Conservation (phyloP, 129 eudicot genomes). For the Lonicera japonica region DNA sequence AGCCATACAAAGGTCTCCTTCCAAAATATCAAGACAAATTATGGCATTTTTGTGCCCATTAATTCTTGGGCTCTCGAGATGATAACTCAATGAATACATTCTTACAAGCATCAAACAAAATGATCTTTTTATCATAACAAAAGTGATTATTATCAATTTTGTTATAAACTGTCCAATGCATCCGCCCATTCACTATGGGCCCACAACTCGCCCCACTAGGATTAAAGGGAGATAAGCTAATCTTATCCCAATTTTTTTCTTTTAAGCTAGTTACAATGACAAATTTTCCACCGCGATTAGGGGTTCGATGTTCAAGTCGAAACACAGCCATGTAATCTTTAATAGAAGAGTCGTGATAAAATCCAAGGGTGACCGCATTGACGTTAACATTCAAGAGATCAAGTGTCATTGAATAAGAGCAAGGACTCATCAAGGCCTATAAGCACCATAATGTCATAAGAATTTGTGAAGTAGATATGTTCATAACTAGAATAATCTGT, state of each 20-base stretch:
- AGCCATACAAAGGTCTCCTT: neutral
- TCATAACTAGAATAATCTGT: too few species aligned
- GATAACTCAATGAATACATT: neutral
- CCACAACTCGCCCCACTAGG: neutral
- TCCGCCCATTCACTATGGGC: neutral
- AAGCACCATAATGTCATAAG: neutral
- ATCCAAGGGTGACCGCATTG: neutral
- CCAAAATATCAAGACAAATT: neutral
- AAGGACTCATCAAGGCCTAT: neutral
- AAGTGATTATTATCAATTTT: neutral
- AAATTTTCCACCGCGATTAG: too few species aligned
- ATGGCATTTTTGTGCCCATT: neutral
- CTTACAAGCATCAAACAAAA: too few species aligned
- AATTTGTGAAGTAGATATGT: too few species aligned
- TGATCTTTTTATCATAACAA: too few species aligned
- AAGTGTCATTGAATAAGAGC: neutral
- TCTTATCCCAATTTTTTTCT: neutral
- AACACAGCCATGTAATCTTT: neutral
- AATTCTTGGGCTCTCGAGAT: neutral
- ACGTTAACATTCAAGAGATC: too few species aligned
- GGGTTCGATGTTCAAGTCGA: too few species aligned
- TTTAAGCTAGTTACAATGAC: neutral
- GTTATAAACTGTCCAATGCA: neutral
- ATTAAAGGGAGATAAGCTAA: neutral
- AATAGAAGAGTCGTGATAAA: too few species aligned